Evolutionary conservation across 345 rosid species (phyloP), one percentile per base, ranked within the genome.

Genomic region (Ceriops zippeliana): DNA sequence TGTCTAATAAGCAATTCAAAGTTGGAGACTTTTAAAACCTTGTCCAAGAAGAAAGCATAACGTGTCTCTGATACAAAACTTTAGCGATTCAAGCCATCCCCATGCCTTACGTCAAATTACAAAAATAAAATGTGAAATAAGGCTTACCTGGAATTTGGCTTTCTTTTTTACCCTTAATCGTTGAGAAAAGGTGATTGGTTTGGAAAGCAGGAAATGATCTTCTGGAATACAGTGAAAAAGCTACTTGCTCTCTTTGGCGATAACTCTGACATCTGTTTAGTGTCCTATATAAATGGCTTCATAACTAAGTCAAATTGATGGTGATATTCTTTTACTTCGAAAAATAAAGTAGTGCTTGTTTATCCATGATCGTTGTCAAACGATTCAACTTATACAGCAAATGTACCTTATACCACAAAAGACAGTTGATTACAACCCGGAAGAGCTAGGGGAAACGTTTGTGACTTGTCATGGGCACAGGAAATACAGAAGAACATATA

Each of bases 21-120:
- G 53, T 56, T 7, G 67, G 3, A 56, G 57, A 61, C 78, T 70
- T 60, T 4, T 17, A 37, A 9, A 15, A 28, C 10, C 31, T 57
- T 22, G n/a, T 9, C 61, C 28, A 11, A 34, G 70, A 63, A 72
- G 70, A 72, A 63, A 78, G 82, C 83, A 66, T 71, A 62, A 70
- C 81, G 73, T 78, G 79, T 56, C 27, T 71, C 69, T 61, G 65
- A 74, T 78, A 52, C 73, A 3, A 61, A 3, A 52, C 62, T 68
- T 70, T 0, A 31, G 34, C 34, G 34, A 31, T 5, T 31, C 34
- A 31, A 31, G 34, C 1, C 5, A 31, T 31, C 0, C 6, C 34
- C 34, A 5, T 31, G 6, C 6, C 7, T 31, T 5, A 0, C 5
- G 34, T 31, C 34, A 31, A 31, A 31, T 31, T 31, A 5, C 34